A percentile compares a stretch with the other conserved stretches of the same genome.
Evolutionary conservation across 495 filamentous ascomycete species (phyloP).

Genomic region (Daldinia decipiens): DNA sequence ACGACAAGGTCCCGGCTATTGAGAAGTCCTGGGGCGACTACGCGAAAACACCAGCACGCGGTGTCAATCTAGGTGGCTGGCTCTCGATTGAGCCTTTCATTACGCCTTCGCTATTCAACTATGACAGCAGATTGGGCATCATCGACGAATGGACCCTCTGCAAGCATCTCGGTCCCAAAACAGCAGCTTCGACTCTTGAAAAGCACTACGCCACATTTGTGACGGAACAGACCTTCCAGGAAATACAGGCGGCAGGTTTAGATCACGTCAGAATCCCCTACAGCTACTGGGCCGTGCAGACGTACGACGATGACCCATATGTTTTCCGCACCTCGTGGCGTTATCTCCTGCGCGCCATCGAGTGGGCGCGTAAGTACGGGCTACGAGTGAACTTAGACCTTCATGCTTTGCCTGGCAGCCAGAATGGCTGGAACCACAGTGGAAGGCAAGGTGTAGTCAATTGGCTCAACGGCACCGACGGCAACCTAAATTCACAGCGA

Average conservation of each 20-base stretch:
- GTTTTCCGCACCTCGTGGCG: conserved; percentile 89
- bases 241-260: conserved; percentile 87
- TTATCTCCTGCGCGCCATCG: conserved; percentile 91
- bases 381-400: conserved; percentile 94
- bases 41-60: conserved; percentile 78
- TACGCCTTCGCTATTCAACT: conserved; percentile 89
- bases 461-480: conserved; percentile 82
- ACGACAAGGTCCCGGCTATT: conserved; percentile 80
- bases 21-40: conserved; percentile 80
- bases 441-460: conserved; percentile 75
- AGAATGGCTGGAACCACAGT: conserved; percentile 93
- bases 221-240: conserved; percentile 80
- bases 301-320: conserved; percentile 88
- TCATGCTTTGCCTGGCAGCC: conserved; percentile 84
- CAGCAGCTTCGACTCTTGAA: conserved; percentile 74
- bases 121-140: conserved; percentile 68
- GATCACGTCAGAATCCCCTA: conserved; percentile 97
- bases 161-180: conserved; percentile 69
- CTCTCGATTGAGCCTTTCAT: conserved; percentile 95
- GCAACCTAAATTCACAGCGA: conserved; percentile 72
- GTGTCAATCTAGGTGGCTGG: conserved; percentile 96
- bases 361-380: conserved; percentile 93
- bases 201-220: conserved; percentile 92
- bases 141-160: conserved; percentile 91
- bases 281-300: conserved; percentile 93